A percentile compares a stretch with the other conserved stretches of the same genome.
phyloP scores from a whole-genome alignment of 129 eudicot species.

The Flaveria robusta region DNA sequence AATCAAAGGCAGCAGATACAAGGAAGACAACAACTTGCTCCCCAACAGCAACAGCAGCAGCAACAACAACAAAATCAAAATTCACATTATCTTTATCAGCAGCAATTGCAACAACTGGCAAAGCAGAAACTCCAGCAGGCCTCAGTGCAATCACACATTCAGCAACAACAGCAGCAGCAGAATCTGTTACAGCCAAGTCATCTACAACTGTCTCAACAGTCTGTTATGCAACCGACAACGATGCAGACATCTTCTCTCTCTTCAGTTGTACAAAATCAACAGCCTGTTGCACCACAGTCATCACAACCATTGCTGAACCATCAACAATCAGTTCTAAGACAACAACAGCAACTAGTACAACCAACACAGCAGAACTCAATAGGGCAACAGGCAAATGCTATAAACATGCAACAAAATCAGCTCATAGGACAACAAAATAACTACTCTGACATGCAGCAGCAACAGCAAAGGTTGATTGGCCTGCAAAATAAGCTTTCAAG shows the following conservation, averaged over 20 bases:
- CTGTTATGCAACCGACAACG: constrained; percentile 62
- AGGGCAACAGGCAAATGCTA: constrained; percentile 60
- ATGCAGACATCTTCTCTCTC: constrained; percentile 66
- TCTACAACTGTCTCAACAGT: constrained; percentile 52
- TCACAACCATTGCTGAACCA: constrained; percentile 70
- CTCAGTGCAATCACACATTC: constrained; percentile 67
- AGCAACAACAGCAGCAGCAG: constrained; percentile 68
- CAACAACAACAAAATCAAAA: constrained; percentile 54
- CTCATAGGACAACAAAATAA: constrained; percentile 66
- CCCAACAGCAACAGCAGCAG: constrained; percentile 65
- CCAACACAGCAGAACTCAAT: constrained; percentile 41
- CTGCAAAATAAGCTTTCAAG: constrained; percentile 57
- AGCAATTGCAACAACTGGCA: constrained; percentile 61
- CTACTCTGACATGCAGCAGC: constrained; percentile 51
- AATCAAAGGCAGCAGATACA: constrained; percentile 72
- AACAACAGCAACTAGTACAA: constrained; percentile 69
- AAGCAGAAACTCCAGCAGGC: constrained; percentile 49
- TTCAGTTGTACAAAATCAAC: constrained; percentile 45
- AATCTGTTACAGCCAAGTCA: constrained; percentile 54
- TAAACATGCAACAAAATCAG: constrained; percentile 62
- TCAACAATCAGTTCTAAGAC: constrained; percentile 74
- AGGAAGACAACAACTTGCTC: constrained; percentile 73
- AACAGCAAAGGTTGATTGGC: constrained; percentile 58
- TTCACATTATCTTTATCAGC: constrained; percentile 62
- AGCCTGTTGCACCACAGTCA: constrained; percentile 68